These are phyloP conservation scores for Cercospora sp. DNA, from an alignment of 2,329 filamentous ascomycete genomes.

Conservation along the genomic window DNA sequence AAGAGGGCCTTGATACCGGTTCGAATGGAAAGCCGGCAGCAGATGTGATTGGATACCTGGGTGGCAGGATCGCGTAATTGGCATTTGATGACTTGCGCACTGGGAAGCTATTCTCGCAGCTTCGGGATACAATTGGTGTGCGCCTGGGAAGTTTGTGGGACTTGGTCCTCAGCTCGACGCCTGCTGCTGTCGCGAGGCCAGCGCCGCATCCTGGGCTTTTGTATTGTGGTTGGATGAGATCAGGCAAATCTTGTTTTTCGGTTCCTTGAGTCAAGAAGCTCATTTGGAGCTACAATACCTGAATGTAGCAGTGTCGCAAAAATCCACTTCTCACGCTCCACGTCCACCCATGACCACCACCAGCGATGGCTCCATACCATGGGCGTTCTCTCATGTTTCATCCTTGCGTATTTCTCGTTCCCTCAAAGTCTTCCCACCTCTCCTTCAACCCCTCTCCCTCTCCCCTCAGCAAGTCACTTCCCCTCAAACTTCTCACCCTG, in stretches of 20 bases:
- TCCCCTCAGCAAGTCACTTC: conserved; percentile 29
- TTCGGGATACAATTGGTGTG: background rate
- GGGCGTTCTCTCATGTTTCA: background rate
- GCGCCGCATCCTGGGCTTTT: background rate
- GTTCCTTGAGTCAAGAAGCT: background rate
- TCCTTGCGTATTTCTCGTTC: background rate
- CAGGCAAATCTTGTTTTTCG: background rate
- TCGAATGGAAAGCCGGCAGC: background rate
- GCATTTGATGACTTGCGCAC: background rate
- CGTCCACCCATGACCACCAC: background rate
- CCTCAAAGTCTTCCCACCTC: background rate
- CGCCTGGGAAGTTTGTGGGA: background rate
- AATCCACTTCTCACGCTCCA: background rate
- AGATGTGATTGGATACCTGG: background rate
- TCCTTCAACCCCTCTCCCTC: background rate
- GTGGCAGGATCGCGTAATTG: background rate
- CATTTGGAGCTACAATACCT: background rate
- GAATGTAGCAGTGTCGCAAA: background rate
- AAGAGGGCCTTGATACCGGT: background rate
- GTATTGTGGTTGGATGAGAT: background rate
- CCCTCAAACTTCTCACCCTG: conserved; percentile 69
- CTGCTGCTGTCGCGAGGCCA: background rate
- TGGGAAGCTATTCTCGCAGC: background rate
- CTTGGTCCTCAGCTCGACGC: background rate
- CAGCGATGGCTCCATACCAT: background rate